phyloP scores from a whole-genome alignment of 2,329 filamentous ascomycete genomes.

The Chaetomium olivaceum region DNA sequence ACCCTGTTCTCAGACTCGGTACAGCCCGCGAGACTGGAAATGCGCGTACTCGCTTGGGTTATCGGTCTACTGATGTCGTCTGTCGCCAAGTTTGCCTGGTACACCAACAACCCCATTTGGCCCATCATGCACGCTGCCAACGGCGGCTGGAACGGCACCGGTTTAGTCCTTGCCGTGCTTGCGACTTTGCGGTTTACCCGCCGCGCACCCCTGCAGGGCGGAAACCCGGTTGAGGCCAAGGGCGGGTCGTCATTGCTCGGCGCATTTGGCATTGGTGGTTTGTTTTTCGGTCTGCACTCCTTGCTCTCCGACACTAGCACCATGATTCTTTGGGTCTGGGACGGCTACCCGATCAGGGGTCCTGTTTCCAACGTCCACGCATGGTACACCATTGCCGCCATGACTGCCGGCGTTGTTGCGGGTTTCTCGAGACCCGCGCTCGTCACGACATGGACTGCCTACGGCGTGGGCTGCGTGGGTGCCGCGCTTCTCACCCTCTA shows the following conservation, averaged over 20 bases:
- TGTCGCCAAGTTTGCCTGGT: conserved; percentile 87
- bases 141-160: conserved; percentile 88
- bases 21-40: conserved; percentile 75
- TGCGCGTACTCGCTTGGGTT: conserved; percentile 75
- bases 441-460: conserved; percentile 76
- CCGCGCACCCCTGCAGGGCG: conserved; percentile 53
- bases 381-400: conserved; percentile 79
- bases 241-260: conserved; percentile 70
- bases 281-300: conserved; percentile 89
- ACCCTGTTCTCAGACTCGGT: conserved; percentile 76
- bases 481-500: conserved; percentile 76
- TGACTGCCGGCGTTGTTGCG: conserved; percentile 76
- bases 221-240: conserved; percentile 41
- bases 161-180: conserved; percentile 72
- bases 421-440: conserved; percentile 74
- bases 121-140: conserved; percentile 87
- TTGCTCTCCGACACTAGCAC: conserved; percentile 95
- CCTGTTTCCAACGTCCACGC: conserved; percentile 89
- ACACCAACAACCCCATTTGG: conserved; percentile 97
- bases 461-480: conserved; percentile 73
- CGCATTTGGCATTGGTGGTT: conserved; percentile 74
- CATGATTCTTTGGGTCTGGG: conserved; percentile 99
- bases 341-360: conserved; percentile 87
- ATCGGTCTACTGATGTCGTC: conserved; percentile 83
- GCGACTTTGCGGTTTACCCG: conserved; percentile 76